A percentile compares a stretch with the other conserved stretches of the same genome.
Conservation (phyloP, 768 basidiomycete genomes). For the Phaeotremella skinneri region DNA sequence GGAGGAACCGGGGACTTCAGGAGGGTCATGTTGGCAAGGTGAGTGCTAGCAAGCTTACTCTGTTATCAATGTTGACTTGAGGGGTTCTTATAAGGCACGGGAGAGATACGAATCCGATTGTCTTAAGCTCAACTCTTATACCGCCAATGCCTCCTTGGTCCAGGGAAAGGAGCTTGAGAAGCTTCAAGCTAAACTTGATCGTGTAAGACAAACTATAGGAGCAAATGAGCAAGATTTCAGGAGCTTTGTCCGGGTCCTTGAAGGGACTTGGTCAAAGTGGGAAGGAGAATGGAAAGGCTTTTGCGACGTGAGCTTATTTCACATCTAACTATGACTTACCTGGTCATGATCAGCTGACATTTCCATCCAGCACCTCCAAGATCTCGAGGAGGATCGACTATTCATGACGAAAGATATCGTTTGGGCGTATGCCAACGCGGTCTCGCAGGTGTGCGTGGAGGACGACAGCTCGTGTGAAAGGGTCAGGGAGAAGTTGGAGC, state of each 20-base stretch:
- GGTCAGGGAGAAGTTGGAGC: conserved; percentile 78
- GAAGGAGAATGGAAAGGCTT: conserved; percentile 91
- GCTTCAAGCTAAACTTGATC: conserved; percentile 78
- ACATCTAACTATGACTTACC: not conserved
- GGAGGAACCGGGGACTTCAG: conserved; percentile 82
- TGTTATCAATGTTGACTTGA: not conserved
- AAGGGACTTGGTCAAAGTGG: conserved; percentile 80
- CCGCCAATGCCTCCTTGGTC: conserved; percentile 82
- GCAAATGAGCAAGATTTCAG: conserved; percentile 87
- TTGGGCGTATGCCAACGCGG: conserved; percentile 93
- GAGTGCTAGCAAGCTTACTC: conserved; percentile 5
- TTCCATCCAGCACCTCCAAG: conserved; percentile 65
- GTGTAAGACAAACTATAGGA: conserved; percentile 82
- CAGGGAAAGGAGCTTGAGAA: conserved; percentile 94
- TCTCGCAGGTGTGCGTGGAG: conserved; percentile 90
- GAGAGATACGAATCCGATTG: conserved; percentile 94
- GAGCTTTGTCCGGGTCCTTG: conserved; percentile 75
- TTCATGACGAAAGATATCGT: conserved; percentile 92
- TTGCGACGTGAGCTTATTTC: conserved; percentile 62
- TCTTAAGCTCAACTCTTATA: conserved; percentile 86
- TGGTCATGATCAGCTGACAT: conserved; percentile 6
- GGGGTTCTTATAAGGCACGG: conserved; percentile 63
- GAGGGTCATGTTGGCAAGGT: conserved; percentile 76
- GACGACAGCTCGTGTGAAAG: conserved; percentile 97
- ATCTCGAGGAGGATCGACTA: conserved; percentile 90